Conservation (phyloP, 179 eudicot species). For the Corrigiola litoralis region DNA sequence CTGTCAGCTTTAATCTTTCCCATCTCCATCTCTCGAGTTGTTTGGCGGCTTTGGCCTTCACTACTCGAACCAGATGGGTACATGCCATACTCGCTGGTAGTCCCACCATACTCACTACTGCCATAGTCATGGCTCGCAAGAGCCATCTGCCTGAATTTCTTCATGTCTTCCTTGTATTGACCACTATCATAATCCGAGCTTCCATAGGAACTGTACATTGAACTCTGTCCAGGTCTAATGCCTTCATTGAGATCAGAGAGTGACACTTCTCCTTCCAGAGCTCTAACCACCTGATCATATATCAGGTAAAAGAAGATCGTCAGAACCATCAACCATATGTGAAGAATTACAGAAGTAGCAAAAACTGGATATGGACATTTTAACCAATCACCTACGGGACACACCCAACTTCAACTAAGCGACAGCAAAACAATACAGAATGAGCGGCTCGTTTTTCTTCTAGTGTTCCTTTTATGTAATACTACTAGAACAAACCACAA, state of each 20-base stretch:
- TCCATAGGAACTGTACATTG: constrained; percentile 57
- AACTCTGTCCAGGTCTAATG: constrained; percentile 79
- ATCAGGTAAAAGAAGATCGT: constrained; percentile 3
- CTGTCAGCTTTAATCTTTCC: constrained; percentile 44
- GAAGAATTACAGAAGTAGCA: background rate
- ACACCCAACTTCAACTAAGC: too few relatives aligned
- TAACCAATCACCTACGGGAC: too few relatives aligned
- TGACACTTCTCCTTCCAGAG: constrained; percentile 91
- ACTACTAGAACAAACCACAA: too few relatives aligned
- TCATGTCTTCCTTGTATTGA: constrained; percentile 83
- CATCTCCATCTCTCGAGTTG: constrained; percentile 57
- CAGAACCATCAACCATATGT: background rate
- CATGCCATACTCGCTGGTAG: constrained; percentile 86
- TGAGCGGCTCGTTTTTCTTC: too few relatives aligned
- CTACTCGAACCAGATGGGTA: constrained; percentile 73
- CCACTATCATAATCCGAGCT: constrained; percentile 79
- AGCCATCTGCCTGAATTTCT: constrained; percentile 67
- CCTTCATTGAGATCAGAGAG: constrained; percentile 89
- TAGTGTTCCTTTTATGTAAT: too few relatives aligned
- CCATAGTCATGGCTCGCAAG: constrained; percentile 56
- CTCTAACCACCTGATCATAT: constrained; percentile 74
- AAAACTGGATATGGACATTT: background rate
- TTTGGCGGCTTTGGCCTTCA: constrained; percentile 53
- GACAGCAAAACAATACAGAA: too few relatives aligned
- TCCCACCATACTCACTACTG: constrained; percentile 77